Evolutionary conservation across 768 basidiomycete species (phyloP), one percentile per base, ranked within the genome.

Genomic region (Pholiota microspora): DNA sequence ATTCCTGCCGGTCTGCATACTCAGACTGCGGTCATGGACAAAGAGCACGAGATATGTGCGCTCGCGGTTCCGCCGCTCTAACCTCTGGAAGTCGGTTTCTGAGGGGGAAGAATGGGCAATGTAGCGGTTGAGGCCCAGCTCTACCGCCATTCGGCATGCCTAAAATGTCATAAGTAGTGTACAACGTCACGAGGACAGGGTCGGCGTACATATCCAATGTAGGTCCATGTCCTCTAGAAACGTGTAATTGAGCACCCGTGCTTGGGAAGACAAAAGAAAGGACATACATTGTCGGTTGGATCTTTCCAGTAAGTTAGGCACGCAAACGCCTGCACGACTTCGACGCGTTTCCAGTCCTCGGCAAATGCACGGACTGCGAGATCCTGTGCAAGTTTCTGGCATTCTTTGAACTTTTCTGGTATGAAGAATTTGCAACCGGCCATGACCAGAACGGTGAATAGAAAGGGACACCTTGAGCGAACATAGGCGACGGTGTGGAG

Each of bases 221-320:
- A 93, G 50, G 82, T 88, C 91, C 91, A 94, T 10, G 90, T 92
- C 42, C 86, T 81, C 88, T 90, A 65, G 24, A 42, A 27, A 51
- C 42, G 38, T 29, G 53, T 56, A 60, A 35, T 57, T 44, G 64
- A 49, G 61, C 60, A 31, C 16, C 0, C 29, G 35, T 46, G 10
- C 56, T 27, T 50, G 25, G 45, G 40, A 49, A 51, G 32, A 53
- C 53, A 5, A 51, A 57, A 45, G 53, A 31, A 38, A 56, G 54
- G 51, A 69, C 80, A 45, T 59, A 89, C 88, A 52, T 84, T 89
- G 61, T 96, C 94, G 58, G 89, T 85, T 35, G 92, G 88, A 62
- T 92, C 89, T 66, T 82, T 87, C 91, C 92, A 95, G 69, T 94
- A 95, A 34, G 87, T 91, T 56, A 95, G 75, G 62, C 91, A 92